Percentiles rank a stretch among this genome's conserved stretches.
These are phyloP conservation scores for Solanum hybrid DNA, from an alignment of 305 asterid species.

Conservation along the genomic window DNA sequence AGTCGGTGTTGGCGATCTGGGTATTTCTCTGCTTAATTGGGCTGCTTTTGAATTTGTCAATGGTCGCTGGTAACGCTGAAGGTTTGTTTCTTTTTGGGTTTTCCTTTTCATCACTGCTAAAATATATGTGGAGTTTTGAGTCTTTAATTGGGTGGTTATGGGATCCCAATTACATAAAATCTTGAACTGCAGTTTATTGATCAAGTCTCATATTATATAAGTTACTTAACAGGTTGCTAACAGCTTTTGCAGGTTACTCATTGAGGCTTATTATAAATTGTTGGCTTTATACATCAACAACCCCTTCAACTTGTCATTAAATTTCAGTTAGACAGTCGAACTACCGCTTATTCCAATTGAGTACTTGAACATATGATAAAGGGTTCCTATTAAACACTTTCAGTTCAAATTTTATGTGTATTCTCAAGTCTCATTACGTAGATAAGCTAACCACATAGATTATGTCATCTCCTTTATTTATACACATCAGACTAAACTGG, in stretches of 20 bases:
- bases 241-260: neutral
- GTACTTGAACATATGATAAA: neutral
- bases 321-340: neutral
- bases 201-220: neutral
- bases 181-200: neutral
- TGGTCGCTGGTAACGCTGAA: conserved; percentile 13
- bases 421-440: neutral
- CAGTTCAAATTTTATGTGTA: neutral
- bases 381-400: neutral
- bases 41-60: neutral
- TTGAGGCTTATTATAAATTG: neutral
- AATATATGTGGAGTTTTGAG: neutral
- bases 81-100: conserved; percentile 3
- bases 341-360: neutral
- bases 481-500: neutral
- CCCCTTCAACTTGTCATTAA: neutral
- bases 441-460: neutral
- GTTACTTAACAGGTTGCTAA: neutral
- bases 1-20: neutral
- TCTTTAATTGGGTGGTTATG: neutral
- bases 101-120: neutral
- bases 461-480: neutral
- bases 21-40: neutral
- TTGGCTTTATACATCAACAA: neutral
- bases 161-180: neutral